Evolutionary conservation across 176 grass and related monocot species (phyloP), one percentile per base, ranked within the genome.

Genomic region (Cenchrus americanus): DNA sequence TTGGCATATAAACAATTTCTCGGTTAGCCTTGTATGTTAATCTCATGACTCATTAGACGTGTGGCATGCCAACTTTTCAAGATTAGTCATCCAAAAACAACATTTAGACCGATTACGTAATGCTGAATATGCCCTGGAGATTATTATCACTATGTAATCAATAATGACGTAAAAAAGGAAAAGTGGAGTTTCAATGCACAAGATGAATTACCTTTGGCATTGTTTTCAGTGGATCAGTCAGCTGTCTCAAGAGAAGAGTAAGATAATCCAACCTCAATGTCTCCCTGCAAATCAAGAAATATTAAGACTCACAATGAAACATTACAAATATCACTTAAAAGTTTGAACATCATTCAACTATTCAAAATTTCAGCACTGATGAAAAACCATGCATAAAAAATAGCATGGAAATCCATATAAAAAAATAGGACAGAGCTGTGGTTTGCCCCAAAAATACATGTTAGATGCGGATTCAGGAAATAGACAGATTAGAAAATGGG

Each of bases 241-340:
- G 79, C 62, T 94, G 77, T 85, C 83, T 92, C 83, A 96, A 86
- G 50, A 99, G 81, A 91, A 92, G 81, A 89, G 89, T 94, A 30
- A 94, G 85, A 85, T 94, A 96, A 84, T 99, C 93, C 18, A 94
- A 43, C 77, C 97, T 91, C 87, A 99, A 89, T 14, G 89, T 77
- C 66, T 92, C 97, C 87, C 97, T 99, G 83, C 44, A 81, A 14
- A 4, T 57, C 73, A 92, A 79, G 44, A 54, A 79, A 83, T 67
- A 83, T 18, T 82, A n/a, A 19, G 34, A 60, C 6, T 42, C 58
- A 57, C 9, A 72, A 74, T 52, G 73, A 75, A 51, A 71, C 15
- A 78, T 49, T 48, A 42, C 19, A 72, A 42, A 79, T 24, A 59
- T 42, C 48, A 66, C 12, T 51, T 55, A 58, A 18, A 17, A 69